Conservation (phyloP, 352 stramenopile species). For the Phytophthora pluvialis region DNA sequence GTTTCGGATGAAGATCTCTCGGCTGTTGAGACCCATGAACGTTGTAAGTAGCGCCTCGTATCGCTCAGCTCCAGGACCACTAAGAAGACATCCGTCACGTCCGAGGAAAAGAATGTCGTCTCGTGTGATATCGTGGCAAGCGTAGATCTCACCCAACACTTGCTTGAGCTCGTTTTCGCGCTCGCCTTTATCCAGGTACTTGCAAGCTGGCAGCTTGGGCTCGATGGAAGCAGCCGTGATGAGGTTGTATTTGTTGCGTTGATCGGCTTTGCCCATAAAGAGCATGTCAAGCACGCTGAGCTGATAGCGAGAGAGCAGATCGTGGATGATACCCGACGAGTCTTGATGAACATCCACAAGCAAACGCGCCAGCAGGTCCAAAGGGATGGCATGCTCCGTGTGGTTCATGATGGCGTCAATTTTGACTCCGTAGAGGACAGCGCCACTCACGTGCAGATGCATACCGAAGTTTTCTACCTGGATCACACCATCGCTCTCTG, state of each 20-base stretch:
- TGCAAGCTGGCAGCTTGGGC: conserved; percentile 95
- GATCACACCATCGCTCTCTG: conserved; percentile 93
- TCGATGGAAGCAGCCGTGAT: conserved; percentile 97
- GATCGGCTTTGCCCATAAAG: conserved; percentile 93
- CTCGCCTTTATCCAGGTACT: conserved; percentile 97
- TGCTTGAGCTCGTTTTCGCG: conserved; percentile 98
- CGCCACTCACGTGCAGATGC: conserved; percentile 78
- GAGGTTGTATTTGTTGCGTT: conserved; percentile 98
- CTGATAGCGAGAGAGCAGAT: conserved; percentile 96
- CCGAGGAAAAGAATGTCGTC: conserved; percentile 97
- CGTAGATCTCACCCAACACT: conserved; percentile 94
- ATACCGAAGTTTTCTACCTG: conserved; percentile 98
- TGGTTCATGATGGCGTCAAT: conserved; percentile 98
- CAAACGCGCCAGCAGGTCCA: conserved; percentile 95
- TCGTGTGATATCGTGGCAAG: conserved; percentile 96
- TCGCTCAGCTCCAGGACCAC: conserved; percentile 93
- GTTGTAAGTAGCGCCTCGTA: conserved; percentile 96
- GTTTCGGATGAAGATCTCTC: conserved; percentile 98
- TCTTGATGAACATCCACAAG: conserved; percentile 97
- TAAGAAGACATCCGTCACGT: conserved; percentile 93
- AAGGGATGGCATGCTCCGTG: conserved; percentile 95
- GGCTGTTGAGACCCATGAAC: conserved; percentile 96
- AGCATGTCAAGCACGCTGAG: conserved; percentile 95
- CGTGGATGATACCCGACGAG: conserved; percentile 95
- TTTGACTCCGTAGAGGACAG: conserved; percentile 81